Evolutionary conservation across 164 flowering plant genomes (phyloP).

Genomic region (Vitis vinifera): DNA sequence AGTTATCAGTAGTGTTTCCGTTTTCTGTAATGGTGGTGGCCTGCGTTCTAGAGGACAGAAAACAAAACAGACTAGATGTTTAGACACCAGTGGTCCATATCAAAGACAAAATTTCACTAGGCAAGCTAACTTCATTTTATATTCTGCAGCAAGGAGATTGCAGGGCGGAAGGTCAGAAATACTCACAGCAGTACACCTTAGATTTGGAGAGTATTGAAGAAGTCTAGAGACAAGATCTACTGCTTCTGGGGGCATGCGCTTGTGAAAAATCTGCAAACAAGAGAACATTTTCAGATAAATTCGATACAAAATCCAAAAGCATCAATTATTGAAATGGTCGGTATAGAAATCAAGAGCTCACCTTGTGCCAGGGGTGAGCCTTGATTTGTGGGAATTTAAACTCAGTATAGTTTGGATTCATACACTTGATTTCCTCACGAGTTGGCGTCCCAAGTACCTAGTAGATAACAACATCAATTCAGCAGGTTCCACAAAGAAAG

Average conservation of each 20-base stretch:
- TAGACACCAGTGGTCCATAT: too few species aligned
- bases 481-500: neutral
- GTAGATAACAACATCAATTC: neutral
- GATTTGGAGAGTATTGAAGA: conserved; percentile 71
- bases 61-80: too few species aligned
- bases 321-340: neutral
- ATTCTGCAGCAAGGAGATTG: too few species aligned
- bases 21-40: too few species aligned
- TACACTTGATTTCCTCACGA: conserved; percentile 79
- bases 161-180: neutral
- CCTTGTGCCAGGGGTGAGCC: conserved; percentile 79
- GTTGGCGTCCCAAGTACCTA: conserved; percentile 79
- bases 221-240: conserved; percentile 77
- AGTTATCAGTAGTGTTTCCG: too few species aligned
- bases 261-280: conserved; percentile 53
- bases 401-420: conserved; percentile 79
- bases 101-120: too few species aligned
- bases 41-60: too few species aligned
- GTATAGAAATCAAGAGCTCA: conserved; percentile 22
- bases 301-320: neutral
- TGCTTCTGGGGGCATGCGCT: conserved; percentile 72
- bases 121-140: too few species aligned
- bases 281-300: neutral
- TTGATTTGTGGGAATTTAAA: conserved; percentile 71
- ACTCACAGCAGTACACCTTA: conserved; percentile 69